Base-by-base conservation (phyloP, 2,329 filamentous ascomycete genomes). In the Chaetoscypha palmicola region DNA sequence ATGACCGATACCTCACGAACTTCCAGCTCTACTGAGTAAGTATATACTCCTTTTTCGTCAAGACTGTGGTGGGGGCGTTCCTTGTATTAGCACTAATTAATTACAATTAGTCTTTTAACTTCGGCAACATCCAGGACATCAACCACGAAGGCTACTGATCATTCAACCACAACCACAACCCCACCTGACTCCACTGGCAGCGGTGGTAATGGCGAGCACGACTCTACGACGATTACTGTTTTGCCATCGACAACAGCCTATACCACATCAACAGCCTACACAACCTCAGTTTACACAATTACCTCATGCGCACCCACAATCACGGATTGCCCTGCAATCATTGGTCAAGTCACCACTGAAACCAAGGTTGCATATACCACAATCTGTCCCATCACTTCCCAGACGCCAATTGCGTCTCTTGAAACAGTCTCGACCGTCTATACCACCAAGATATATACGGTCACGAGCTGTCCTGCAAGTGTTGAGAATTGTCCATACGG, bases 401-500 rank as follows among this genome's bases (percentile, higher is more conserved):
- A 10, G 4, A 19, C n/a, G 12, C 32, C 32, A 17, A 14, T 11
- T 17, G 31, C 31, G 14, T 5, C 7, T 8, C n/a, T 19, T 10
- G 16, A 23, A 14, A 46, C 34, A 19, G 56, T 50, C 2, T 57
- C 54, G 5, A 57, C 54, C 3, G 26, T 57, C 30, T 50, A 45
- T 26, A 51, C 42, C 5, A 59, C 56, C 4, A 49, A 46, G 2
- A 50, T 51, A 14, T 48, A 52, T 14, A 59, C 53, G 1, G 46
- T 58, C 32, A 58, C 51, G 12, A 49, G 50, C 5, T 59, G 56
- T 34, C 50, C 56, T 2, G 46, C 48, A 3, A 49, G 46, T 3
- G 52, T 58, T 5, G 52, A 50, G 11, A 48, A 58, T 23, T 58
- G 57, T 45, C 56, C 56, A 8, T n/a, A n/a, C n/a, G n/a, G n/a